A percentile compares a stretch with the other conserved stretches of the same genome.
Conservation (phyloP, 192 early-diverging fungal genomes). For the Coemansia sp. region DNA sequence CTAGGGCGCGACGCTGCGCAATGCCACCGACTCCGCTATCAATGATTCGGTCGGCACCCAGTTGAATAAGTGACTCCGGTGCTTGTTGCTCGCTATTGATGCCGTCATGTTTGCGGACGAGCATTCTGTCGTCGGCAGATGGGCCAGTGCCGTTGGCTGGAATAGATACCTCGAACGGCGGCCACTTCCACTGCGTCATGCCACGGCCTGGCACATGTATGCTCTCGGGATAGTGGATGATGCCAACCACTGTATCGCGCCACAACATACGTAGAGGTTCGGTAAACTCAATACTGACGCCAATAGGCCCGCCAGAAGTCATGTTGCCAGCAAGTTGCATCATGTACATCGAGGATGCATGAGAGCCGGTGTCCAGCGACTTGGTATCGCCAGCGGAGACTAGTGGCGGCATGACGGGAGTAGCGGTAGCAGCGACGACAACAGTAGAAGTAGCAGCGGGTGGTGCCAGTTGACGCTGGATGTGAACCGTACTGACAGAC, state of each 20-base stretch:
- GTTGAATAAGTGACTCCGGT: neutral
- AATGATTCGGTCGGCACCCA: slow-evolving; percentile 4
- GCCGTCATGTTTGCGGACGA: neutral
- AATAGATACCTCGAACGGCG: slow-evolving; percentile 29
- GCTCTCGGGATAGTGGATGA: slow-evolving; percentile 16
- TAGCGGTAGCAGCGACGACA: neutral
- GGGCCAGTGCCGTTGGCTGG: slow-evolving; percentile 1
- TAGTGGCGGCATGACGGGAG: neutral
- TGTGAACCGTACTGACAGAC: slow-evolving; percentile 22
- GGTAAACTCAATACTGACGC: slow-evolving; percentile 45
- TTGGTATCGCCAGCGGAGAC: neutral
- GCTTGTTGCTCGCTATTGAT: neutral
- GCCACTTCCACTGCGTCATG: slow-evolving; percentile 39
- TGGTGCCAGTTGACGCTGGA: neutral
- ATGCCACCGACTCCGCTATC: slow-evolving; percentile 4
- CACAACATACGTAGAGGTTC: slow-evolving; percentile 46
- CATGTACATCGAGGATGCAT: slow-evolving; percentile 18
- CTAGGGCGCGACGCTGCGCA: slow-evolving; percentile 23
- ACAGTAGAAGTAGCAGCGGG: neutral
- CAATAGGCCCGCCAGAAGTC: slow-evolving; percentile 46
- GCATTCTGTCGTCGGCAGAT: neutral
- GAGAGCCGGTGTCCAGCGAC: slow-evolving; percentile 13
- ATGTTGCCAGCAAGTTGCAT: slow-evolving; percentile 40
- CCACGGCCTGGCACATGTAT: slow-evolving; percentile 40
- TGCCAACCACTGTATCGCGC: slow-evolving; percentile 38